These are phyloP conservation scores for Sorghum bicolor DNA, from an alignment of 176 grass and related monocot genomes.

Conservation along the genomic window DNA sequence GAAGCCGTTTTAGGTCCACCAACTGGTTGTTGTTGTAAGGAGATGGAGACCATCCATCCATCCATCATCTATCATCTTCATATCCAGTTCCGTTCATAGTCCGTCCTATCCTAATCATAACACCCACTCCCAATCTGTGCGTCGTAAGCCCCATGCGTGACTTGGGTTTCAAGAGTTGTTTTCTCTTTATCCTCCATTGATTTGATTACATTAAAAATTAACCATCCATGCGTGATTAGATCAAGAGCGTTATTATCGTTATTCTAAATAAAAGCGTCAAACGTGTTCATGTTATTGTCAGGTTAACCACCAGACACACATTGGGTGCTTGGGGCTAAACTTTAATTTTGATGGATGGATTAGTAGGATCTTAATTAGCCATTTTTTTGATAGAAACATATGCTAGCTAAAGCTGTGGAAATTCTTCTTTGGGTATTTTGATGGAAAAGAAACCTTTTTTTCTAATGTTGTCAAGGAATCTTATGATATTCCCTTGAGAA, in stretches of 20 bases:
- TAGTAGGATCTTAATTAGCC: neutral
- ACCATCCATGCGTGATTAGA: neutral
- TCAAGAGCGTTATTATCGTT: no score
- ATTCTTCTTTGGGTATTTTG: neutral
- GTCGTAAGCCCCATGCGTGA: neutral
- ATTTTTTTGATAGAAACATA: neutral
- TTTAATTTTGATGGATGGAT: neutral
- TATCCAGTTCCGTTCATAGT: neutral
- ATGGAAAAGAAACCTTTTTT: neutral
- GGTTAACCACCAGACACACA: no score
- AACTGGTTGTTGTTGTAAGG: slow-evolving; percentile 9
- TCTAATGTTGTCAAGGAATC: neutral
- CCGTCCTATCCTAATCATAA: neutral
- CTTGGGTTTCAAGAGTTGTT: neutral
- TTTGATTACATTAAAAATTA: neutral
- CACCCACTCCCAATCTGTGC: neutral
- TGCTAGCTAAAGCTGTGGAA: neutral
- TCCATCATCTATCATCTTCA: neutral
- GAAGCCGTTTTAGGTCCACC: slow-evolving; percentile 32
- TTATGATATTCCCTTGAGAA: neutral
- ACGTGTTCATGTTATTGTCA: no score
- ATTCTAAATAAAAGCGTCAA: no score
- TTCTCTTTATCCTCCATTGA: neutral
- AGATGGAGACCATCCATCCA: slow-evolving; percentile 28
- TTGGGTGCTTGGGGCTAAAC: neutral